These are phyloP conservation scores for Trifolium fragiferum DNA, from an alignment of 306 rosid species.

Conservation along the genomic window DNA sequence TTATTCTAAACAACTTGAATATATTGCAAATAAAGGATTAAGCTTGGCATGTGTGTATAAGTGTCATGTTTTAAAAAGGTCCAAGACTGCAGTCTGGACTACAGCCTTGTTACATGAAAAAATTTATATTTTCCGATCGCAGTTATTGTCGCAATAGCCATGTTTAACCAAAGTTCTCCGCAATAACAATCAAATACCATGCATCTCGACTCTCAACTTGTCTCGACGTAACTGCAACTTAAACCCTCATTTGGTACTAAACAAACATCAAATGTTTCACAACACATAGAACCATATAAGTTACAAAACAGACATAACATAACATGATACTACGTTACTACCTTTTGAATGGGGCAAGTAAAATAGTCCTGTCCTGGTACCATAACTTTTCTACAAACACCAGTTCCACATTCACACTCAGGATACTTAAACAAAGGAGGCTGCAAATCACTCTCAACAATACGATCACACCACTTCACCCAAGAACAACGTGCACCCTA, in stretches of 20 bases:
- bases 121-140: background rate
- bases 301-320: background rate
- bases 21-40: constrained; percentile 20
- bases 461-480: constrained; percentile 24
- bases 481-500: constrained; percentile 38
- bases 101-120: background rate
- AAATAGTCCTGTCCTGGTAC: constrained; percentile 2
- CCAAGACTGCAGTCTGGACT: background rate
- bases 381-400: constrained; percentile 44
- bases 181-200: background rate
- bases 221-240: background rate
- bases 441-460: constrained; percentile 23
- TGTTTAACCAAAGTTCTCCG: background rate
- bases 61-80: background rate
- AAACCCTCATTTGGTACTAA: too few relatives aligned
- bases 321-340: constrained; percentile 15
- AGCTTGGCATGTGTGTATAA: background rate
- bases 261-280: background rate
- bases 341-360: constrained; percentile 44
- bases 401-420: constrained; percentile 47
- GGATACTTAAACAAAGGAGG: constrained; percentile 48
- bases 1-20: too few relatives aligned
- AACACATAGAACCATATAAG: background rate
- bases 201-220: too few relatives aligned
- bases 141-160: background rate